Evolutionary conservation across 2,329 filamentous ascomycete species (phyloP), one percentile per base, ranked within the genome.

Genomic region (Alternaria solani): DNA sequence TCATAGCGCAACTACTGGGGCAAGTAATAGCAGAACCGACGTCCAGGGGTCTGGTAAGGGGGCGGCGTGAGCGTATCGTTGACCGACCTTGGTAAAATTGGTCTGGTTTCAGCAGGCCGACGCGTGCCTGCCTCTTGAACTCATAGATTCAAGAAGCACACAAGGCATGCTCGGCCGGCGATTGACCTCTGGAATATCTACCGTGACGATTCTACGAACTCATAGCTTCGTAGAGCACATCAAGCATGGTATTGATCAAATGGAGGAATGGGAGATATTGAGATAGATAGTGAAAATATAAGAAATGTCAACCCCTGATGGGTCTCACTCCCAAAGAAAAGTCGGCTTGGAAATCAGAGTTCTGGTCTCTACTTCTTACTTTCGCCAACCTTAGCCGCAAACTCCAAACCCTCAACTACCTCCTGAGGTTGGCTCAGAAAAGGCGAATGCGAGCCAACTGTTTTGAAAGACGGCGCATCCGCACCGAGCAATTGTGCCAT

Each of bases 341-440:
- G 2, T 41, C 18, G 2, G 11, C 23, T 41, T 23, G 18, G 6
- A 14, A 2, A 41, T 6, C 11, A 14, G 39, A 23, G 4, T 47
- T n/a, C 8, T 44, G n/a, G 32, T 43, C 9, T 18, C 34, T 49
- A 34, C 26, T 49, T 42, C 26, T 42, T 48, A 32, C 18, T 41
- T 34, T 41, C 25, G 5, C 36, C 36, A 42, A 55, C 7, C 14
- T 49, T 42, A 6, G 26, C 53, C 18, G 53, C 53, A 55, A 49
- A 34, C 44, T 55, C 44, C n/a, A 55, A 9, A 23, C 43, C 44
- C 3, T 55, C 44, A 20, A 49, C 44, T 6, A 55, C 44, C 36
- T 55, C 44, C 26, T 49, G 25, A 7, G 53, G 36, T 36, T 48
- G 43, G 36, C 53, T 55, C 12, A 55, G 43, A 48, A 55, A 55